These are phyloP conservation scores for Trichosanthes truncata DNA, from an alignment of 306 rosid species.

Conservation along the genomic window DNA sequence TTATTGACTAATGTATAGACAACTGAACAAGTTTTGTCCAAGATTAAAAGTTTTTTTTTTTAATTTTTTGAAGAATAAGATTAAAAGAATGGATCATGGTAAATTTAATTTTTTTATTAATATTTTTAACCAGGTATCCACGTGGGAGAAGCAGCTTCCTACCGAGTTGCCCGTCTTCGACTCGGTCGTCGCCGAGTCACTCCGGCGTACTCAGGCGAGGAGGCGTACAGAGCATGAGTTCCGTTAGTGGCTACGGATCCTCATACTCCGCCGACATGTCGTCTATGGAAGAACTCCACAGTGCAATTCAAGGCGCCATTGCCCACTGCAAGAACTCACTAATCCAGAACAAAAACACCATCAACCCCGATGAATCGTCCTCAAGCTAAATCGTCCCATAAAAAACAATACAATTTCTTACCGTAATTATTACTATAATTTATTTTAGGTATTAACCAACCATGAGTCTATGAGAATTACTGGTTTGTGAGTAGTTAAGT, in stretches of 20 bases:
- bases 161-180: conserved; percentile 89
- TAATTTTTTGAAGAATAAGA: no score
- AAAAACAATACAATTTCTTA: background rate
- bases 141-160: conserved; percentile 38
- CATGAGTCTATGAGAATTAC: background rate
- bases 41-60: no score
- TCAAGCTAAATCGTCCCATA: background rate
- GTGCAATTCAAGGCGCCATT: conserved; percentile 18
- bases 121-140: conserved; percentile 25
- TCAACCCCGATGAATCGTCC: conserved; percentile 7
- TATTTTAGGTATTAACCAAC: background rate
- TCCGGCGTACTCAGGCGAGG: conserved; percentile 63
- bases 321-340: conserved; percentile 14
- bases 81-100: background rate
- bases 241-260: background rate
- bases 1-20: no score
- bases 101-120: background rate
- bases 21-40: no score
- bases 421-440: background rate
- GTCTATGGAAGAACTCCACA: conserved; percentile 61
- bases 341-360: conserved; percentile 12
- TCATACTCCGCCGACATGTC: conserved; percentile 24
- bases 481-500: no score
- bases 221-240: background rate
- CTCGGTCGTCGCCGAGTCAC: conserved; percentile 75